Conservation (phyloP, 192 early-diverging fungal species). For the Rhizophagus prolifer region DNA sequence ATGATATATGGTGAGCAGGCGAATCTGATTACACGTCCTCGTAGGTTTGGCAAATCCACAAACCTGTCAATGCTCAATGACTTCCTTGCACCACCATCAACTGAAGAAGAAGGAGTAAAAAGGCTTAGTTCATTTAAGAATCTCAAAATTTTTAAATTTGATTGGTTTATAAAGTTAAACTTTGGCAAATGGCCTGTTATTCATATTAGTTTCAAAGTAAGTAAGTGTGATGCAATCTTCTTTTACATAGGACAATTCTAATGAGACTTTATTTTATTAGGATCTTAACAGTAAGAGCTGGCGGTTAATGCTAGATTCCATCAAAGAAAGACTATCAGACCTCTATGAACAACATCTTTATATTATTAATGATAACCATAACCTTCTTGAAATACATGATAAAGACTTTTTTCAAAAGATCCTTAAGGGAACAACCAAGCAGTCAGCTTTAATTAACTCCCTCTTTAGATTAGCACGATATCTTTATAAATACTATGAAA, state of each 20-base stretch:
- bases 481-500: neutral
- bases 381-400: neutral
- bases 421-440: neutral
- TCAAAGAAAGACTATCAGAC: neutral
- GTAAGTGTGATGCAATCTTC: neutral
- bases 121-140: constrained; percentile 4
- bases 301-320: constrained; percentile 5
- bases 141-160: constrained; percentile 10
- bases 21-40: constrained; percentile 24
- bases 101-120: neutral
- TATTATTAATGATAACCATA: constrained; percentile 2
- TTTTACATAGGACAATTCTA: neutral
- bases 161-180: constrained; percentile 10
- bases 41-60: constrained; percentile 18
- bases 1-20: constrained; percentile 8
- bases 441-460: neutral
- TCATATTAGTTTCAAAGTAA: constrained; percentile 18
- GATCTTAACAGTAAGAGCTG: neutral
- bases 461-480: neutral
- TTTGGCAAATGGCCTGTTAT: constrained; percentile 24
- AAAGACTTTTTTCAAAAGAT: neutral
- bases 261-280: neutral
- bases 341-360: constrained; percentile 23
- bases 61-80: constrained; percentile 20
- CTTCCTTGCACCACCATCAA: neutral